Conservation (phyloP, 164 flowering plant genomes). For the Berberis thunbergii region DNA sequence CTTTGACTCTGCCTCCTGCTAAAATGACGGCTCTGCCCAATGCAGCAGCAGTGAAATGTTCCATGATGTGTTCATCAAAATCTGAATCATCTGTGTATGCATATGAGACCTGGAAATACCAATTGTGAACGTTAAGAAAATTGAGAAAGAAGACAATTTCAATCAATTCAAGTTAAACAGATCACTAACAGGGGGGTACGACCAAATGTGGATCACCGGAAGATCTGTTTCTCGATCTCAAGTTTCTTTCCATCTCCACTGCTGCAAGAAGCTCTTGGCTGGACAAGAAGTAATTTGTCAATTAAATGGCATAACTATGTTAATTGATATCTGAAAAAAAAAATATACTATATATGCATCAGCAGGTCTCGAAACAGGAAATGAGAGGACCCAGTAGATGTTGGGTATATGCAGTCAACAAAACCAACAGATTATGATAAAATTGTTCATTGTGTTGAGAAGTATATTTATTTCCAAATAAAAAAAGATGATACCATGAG, state of each 20-base stretch:
- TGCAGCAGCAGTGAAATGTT: constrained; percentile 32
- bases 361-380: too few species aligned
- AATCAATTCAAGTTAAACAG: background rate
- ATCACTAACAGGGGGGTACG: constrained; percentile 4
- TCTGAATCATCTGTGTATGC: constrained; percentile 36
- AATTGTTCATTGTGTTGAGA: too few species aligned
- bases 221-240: constrained; percentile 25
- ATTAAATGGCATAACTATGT: background rate
- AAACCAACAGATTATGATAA: too few species aligned
- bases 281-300: background rate
- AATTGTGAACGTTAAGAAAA: background rate
- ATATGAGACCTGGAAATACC: constrained; percentile 29
- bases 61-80: constrained; percentile 46
- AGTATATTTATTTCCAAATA: background rate
- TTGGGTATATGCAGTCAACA: too few species aligned
- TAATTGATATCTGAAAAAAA: too few species aligned
- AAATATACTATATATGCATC: too few species aligned
- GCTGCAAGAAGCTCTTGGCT: constrained; percentile 76
- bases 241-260: constrained; percentile 37
- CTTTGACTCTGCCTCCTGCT: constrained; percentile 35
- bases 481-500: constrained; percentile 28
- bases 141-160: background rate
- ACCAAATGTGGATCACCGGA: constrained; percentile 14
- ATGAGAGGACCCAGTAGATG: too few species aligned
- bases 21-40: constrained; percentile 28